Evolutionary conservation across 176 grass and related monocot genomes (phyloP).

Genomic region (Aegilops speltoides): DNA sequence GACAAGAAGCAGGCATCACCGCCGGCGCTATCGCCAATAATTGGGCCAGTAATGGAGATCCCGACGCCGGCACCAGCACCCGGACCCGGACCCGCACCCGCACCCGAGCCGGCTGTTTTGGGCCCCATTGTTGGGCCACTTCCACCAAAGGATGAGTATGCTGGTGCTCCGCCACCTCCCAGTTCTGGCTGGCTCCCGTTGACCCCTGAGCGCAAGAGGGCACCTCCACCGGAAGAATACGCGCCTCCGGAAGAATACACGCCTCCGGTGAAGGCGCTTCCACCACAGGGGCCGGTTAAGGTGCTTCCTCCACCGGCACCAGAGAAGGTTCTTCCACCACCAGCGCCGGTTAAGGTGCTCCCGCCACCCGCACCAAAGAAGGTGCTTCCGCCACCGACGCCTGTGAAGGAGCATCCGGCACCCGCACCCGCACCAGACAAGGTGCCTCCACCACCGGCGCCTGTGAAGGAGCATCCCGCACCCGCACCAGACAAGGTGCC

Average conservation of each 20-base stretch:
- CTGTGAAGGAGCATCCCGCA: background rate
- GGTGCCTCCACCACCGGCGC: background rate
- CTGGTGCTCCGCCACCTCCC: constrained; percentile 25
- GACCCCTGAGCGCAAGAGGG: constrained; percentile 8
- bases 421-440: background rate
- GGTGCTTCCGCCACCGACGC: background rate
- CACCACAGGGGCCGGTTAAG: background rate
- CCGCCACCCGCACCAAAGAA: background rate
- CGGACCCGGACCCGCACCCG: background rate
- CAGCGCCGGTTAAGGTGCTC: background rate
- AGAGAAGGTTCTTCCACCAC: background rate
- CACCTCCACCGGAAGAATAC: background rate
- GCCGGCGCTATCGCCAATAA: background rate
- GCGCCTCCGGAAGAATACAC: background rate
- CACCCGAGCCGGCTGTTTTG: background rate
- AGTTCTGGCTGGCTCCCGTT: background rate
- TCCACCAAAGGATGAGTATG: background rate
- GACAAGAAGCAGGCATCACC: too few relatives aligned
- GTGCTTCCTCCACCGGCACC: background rate
- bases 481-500: background rate
- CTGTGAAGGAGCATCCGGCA: background rate
- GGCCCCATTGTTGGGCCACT: background rate
- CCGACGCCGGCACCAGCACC: too few relatives aligned
- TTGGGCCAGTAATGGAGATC: background rate
- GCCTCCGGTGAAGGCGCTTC: background rate